Evolutionary conservation across 2,329 filamentous ascomycete species (phyloP).

Genomic region (Chalaropsis ovoidea): DNA sequence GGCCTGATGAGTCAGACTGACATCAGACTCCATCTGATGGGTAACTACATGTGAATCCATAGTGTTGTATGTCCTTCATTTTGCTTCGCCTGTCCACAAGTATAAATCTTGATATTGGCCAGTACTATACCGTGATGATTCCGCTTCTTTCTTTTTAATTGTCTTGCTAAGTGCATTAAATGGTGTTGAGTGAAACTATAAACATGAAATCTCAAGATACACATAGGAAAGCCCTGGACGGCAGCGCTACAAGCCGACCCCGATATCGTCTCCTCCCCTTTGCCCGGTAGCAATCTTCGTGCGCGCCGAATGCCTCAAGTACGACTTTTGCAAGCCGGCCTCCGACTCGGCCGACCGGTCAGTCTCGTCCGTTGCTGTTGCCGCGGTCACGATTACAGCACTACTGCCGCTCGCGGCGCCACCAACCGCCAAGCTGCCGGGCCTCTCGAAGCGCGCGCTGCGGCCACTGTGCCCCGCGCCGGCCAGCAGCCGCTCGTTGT

Average conservation of each 20-base stretch:
- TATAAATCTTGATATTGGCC: no score
- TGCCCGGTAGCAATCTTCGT: not conserved
- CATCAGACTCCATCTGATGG: not conserved
- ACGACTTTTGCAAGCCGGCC: not conserved
- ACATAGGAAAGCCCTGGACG: not conserved
- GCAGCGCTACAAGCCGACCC: not conserved
- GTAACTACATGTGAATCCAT: not conserved
- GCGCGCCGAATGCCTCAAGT: not conserved
- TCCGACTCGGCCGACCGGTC: not conserved
- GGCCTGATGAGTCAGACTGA: no score
- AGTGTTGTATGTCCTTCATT: constrained; percentile 8
- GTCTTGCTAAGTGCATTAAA: not conserved
- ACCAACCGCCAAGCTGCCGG: constrained; percentile 9
- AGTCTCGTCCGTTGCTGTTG: not conserved
- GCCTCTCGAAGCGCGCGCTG: not conserved
- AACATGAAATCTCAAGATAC: not conserved
- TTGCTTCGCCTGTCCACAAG: not conserved
- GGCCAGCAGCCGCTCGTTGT: constrained; percentile 22
- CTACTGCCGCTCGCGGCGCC: not conserved
- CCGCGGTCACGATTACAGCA: not conserved
- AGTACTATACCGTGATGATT: no score
- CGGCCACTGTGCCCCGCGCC: not conserved
- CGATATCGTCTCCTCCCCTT: not conserved
- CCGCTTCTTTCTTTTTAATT: not conserved
- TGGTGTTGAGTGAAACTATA: not conserved